Evolutionary conservation across 441 rosid species (phyloP).

Genomic region (Kokia cookei): DNA sequence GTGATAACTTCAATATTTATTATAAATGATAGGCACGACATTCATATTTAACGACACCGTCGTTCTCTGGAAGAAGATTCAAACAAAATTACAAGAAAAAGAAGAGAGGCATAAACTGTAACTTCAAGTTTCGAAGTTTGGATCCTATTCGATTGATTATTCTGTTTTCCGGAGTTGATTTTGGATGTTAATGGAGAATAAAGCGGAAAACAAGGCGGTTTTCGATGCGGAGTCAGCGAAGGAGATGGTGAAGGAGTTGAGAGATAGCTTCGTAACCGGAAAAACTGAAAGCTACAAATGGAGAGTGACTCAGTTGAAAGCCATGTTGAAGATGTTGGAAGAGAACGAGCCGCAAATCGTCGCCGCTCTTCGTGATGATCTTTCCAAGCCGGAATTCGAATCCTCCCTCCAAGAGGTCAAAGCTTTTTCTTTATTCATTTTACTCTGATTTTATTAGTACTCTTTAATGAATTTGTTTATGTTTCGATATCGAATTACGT

Average conservation of each 20-base stretch:
- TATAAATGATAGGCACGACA: background rate
- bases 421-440: background rate
- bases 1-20: background rate
- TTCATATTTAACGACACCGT: background rate
- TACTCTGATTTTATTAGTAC: background rate
- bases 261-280: constrained; percentile 34
- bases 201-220: constrained; percentile 1
- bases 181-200: constrained; percentile 7
- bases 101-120: constrained; percentile 8
- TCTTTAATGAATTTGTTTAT: background rate
- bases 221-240: constrained; percentile 43
- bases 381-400: constrained; percentile 63
- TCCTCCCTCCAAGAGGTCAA: constrained; percentile 53
- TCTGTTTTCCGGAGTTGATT: too few species aligned
- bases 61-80: background rate
- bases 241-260: constrained; percentile 33
- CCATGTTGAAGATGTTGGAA: constrained; percentile 38
- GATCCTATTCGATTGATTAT: background rate
- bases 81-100: background rate
- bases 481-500: too few species aligned
- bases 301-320: constrained; percentile 54
- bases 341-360: constrained; percentile 49
- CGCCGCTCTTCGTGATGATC: constrained; percentile 56
- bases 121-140: background rate
- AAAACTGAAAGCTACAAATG: constrained; percentile 51